Conservation (phyloP, 1,284 basidiomycete genomes). For the Puccinia polysora region DNA sequence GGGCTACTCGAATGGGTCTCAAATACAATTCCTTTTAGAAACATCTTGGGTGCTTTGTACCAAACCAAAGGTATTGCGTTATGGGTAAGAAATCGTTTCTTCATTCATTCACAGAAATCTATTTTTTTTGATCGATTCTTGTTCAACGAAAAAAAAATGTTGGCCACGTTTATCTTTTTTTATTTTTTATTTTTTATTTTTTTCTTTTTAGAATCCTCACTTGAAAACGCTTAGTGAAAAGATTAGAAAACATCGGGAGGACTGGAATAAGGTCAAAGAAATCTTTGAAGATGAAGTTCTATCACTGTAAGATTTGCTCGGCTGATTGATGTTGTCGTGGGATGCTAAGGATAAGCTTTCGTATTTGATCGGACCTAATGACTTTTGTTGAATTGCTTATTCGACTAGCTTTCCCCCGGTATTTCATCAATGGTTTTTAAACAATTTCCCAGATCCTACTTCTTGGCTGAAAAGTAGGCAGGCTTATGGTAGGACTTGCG, state of each 20-base stretch:
- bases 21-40: slow-evolving; percentile 80
- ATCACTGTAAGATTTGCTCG: slow-evolving; percentile 57
- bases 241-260: slow-evolving; percentile 25
- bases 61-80: slow-evolving; percentile 59
- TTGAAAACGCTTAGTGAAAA: slow-evolving; percentile 35
- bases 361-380: slow-evolving; percentile 42
- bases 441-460: slow-evolving; percentile 92
- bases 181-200: slow-evolving; percentile 59
- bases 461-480: slow-evolving; percentile 87
- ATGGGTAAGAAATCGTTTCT: slow-evolving; percentile 57
- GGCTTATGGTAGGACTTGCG: slow-evolving; percentile 80
- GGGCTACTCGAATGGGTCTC: slow-evolving; percentile 99
- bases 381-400: neutral
- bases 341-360: too few relatives aligned
- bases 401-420: slow-evolving; percentile 68
- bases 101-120: slow-evolving; percentile 58
- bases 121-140: neutral
- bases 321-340: too few relatives aligned
- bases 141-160: too few relatives aligned
- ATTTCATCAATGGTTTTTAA: slow-evolving; percentile 96
- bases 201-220: slow-evolving; percentile 57
- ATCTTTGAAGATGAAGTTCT: slow-evolving; percentile 65
- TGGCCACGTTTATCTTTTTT: too few relatives aligned
- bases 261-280: slow-evolving; percentile 58
- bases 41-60: slow-evolving; percentile 73